phyloP scores from a whole-genome alignment of 129 eudicot species.

The Saposhnikovia divaricata region DNA sequence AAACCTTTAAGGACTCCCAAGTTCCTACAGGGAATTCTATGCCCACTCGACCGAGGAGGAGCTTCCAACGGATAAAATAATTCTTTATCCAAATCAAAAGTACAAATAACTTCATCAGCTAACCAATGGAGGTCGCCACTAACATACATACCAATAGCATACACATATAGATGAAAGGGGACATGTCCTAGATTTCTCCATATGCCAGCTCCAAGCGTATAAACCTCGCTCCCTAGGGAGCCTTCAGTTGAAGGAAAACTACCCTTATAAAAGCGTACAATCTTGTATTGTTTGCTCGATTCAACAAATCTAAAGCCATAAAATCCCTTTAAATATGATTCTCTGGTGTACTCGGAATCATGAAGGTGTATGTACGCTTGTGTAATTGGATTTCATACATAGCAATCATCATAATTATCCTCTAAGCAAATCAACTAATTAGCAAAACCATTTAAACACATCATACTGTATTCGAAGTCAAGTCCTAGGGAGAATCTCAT shows the following conservation, averaged over 20 bases:
- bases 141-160: not conserved
- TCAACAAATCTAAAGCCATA: slow-evolving; percentile 27
- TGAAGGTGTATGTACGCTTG: slow-evolving; percentile 9
- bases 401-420: not conserved
- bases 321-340: not conserved
- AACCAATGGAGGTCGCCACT: slow-evolving; percentile 20
- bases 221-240: slow-evolving; percentile 24
- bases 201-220: slow-evolving; percentile 33
- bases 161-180: not conserved
- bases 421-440: slow-evolving; percentile 35
- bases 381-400: slow-evolving; percentile 31
- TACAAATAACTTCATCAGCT: not conserved
- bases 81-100: not conserved
- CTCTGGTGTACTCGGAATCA: not conserved
- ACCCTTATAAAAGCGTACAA: slow-evolving; percentile 19
- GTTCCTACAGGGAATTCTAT: not conserved
- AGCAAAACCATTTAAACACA: slow-evolving; percentile 18
- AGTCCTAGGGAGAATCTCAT: not conserved
- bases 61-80: not conserved
- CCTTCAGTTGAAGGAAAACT: too few relatives aligned
- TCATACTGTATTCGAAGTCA: not conserved
- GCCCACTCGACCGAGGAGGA: not conserved
- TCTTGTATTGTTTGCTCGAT: slow-evolving; percentile 18
- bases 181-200: slow-evolving; percentile 29
- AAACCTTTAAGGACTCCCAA: not conserved